Evolutionary conservation across 2,329 filamentous ascomycete species (phyloP).

Genomic region (Trichoderma gracile): DNA sequence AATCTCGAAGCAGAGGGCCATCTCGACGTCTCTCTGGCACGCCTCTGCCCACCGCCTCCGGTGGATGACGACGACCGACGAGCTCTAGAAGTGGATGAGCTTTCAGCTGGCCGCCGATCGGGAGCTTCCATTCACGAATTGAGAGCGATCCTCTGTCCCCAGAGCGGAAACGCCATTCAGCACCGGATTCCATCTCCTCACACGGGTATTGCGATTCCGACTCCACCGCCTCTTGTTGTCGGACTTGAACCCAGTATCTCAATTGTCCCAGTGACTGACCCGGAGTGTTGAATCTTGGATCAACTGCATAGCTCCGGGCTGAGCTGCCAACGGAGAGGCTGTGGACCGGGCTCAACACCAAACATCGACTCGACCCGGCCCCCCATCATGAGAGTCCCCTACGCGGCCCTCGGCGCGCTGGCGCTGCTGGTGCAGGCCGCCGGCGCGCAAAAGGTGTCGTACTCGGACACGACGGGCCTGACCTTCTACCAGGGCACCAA

Average conservation of each 20-base stretch:
- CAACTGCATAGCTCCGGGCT: not conserved
- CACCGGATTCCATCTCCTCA: constrained; percentile 1
- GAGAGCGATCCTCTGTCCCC: constrained; percentile 6
- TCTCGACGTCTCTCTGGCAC: not conserved
- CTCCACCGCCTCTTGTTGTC: not conserved
- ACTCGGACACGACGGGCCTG: constrained; percentile 38
- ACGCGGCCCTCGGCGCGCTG: constrained; percentile 31
- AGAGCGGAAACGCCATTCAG: constrained; percentile 16
- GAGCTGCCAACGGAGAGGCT: not conserved
- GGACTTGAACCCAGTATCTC: not conserved
- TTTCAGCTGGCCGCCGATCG: constrained; percentile 17
- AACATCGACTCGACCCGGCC: not conserved
- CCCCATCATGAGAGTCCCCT: constrained; percentile 18
- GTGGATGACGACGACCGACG: constrained; percentile 14
- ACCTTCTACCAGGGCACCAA: constrained; percentile 43
- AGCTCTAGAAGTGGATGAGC: constrained; percentile 20
- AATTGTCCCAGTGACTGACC: not conserved
- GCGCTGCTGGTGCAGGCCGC: constrained; percentile 32
- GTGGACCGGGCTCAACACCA: not conserved
- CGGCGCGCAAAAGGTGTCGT: constrained; percentile 35
- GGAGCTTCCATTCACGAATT: not conserved
- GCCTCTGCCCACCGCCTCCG: not conserved
- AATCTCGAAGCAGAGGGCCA: not conserved
- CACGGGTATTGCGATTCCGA: not conserved
- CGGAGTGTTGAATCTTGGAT: not conserved